Conservation (phyloP, 352 stramenopile genomes). For the Phytophthora sp. region DNA sequence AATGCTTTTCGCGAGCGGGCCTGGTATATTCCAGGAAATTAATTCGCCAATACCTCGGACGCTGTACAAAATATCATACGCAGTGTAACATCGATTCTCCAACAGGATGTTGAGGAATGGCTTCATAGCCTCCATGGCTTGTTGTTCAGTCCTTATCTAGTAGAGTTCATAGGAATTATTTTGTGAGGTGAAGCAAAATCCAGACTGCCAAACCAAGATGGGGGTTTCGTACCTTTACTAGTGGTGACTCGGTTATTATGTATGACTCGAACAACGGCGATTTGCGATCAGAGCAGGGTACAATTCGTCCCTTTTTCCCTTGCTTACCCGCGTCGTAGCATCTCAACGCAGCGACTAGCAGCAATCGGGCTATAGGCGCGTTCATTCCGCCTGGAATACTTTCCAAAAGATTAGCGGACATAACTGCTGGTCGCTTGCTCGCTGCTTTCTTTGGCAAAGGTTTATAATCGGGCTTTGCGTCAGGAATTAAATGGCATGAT, state of each 20-base stretch:
- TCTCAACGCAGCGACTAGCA: conserved; percentile 54
- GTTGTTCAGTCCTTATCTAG: conserved; percentile 69
- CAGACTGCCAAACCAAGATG: not conserved
- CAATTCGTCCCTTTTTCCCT: conserved; percentile 44
- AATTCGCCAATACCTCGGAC: conserved; percentile 55
- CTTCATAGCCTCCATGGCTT: conserved; percentile 48
- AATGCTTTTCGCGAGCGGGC: conserved; percentile 51
- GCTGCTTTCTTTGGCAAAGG: not conserved
- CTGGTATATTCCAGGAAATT: conserved; percentile 56
- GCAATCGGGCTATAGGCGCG: conserved; percentile 45
- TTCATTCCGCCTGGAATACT: conserved; percentile 65
- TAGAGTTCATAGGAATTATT: no score
- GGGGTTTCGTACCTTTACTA: conserved; percentile 47
- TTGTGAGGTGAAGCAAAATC: no score
- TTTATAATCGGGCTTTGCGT: not conserved
- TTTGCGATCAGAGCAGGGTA: conserved; percentile 37
- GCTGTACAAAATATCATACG: conserved; percentile 65
- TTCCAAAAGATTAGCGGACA: conserved; percentile 56
- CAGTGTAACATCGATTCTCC: conserved; percentile 57
- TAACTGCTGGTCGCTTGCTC: conserved; percentile 22
- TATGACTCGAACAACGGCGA: conserved; percentile 56
- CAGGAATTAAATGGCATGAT: not conserved
- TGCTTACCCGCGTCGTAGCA: conserved; percentile 50
- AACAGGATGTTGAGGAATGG: conserved; percentile 43
- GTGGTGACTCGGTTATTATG: conserved; percentile 29